These are phyloP conservation scores for Kitagawia praeruptora DNA, from an alignment of 129 eudicot species.

Conservation along the genomic window DNA sequence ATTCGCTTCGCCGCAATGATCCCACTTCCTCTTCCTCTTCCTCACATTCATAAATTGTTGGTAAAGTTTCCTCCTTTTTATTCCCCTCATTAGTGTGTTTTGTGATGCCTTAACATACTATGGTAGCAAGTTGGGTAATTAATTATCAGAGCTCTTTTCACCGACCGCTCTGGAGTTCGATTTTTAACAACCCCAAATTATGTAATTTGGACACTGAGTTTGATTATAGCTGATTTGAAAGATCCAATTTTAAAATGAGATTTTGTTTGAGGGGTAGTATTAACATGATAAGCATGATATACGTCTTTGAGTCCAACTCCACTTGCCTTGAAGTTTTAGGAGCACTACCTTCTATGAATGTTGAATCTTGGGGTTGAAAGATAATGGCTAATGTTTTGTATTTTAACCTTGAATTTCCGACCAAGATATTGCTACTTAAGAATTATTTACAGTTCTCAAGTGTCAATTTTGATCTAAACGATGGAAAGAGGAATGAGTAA, in stretches of 20 bases:
- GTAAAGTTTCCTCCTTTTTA: not conserved
- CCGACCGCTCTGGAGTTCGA: too few species aligned
- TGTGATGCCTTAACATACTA: fast-evolving
- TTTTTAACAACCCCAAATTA: too few species aligned
- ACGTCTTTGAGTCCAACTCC: too few species aligned
- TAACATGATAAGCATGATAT: too few species aligned
- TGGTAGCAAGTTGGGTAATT: too few species aligned
- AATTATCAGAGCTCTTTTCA: too few species aligned
- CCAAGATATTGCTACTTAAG: too few species aligned
- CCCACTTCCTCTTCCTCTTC: conserved; percentile 34
- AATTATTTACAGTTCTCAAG: not conserved
- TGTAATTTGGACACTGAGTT: too few species aligned
- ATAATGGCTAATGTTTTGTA: not conserved
- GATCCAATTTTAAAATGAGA: not conserved
- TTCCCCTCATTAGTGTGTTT: not conserved
- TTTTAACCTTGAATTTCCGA: not conserved
- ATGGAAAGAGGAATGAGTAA: not conserved
- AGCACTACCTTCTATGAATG: too few species aligned
- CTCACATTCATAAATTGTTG: conserved; percentile 33
- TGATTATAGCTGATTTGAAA: not conserved
- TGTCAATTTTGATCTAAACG: not conserved
- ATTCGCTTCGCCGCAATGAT: conserved; percentile 50
- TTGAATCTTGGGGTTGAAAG: not conserved
- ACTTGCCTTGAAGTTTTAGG: too few species aligned
- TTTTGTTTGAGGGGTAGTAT: too few species aligned